Base-by-base conservation (phyloP, 2,329 filamentous ascomycete species). In the Microcyclosporella mali region DNA sequence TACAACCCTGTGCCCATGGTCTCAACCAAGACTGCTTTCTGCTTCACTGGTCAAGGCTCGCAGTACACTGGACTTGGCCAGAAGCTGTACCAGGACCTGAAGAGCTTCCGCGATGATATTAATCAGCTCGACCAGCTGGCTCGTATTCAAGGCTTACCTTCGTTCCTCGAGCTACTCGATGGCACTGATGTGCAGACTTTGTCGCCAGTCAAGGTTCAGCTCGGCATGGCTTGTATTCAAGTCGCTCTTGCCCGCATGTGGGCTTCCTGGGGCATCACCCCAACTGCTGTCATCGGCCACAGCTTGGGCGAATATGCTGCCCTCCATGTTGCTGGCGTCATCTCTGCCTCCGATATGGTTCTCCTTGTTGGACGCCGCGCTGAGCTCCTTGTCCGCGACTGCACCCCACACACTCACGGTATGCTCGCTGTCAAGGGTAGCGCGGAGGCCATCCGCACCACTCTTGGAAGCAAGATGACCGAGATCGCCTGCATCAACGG, bases 261-360 rank as follows among this genome's bases (percentile, higher is more conserved):
- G 71, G 63, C 64, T 33, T 65, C 70, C n/a, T 74, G 70, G 70
- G 71, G 70, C 37, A 60, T 81, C 60, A 67, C 77, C 49, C 71
- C 75, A 56, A 64, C 62, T 6, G 70, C 73, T 12, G 75, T 74
- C 44, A 70, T 74, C 48, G 71, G 71, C 29, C 71, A 74, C 63
- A 85, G 81, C 53, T 67, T 88, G 19, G 84, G 84, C 40, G 83
- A 88, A 62, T 87, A 86, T 55, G 82, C 84, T 29, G 83, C 84
- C 31, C 74, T 88, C 9, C 74, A 84, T 55, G 73, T 81, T 31
- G 81, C 84, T 40, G 84, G 82, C 37, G 82, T 87, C 12, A 69
- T 87, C 21, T 84, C 82, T 14, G 79, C 77, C 15, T 78, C 77
- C 53, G 84, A 88, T 59, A 78, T 83, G 57, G 76, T 90, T 42